These are phyloP conservation scores for Suillus bovinus DNA, from an alignment of 768 basidiomycete species.

Conservation along the genomic window DNA sequence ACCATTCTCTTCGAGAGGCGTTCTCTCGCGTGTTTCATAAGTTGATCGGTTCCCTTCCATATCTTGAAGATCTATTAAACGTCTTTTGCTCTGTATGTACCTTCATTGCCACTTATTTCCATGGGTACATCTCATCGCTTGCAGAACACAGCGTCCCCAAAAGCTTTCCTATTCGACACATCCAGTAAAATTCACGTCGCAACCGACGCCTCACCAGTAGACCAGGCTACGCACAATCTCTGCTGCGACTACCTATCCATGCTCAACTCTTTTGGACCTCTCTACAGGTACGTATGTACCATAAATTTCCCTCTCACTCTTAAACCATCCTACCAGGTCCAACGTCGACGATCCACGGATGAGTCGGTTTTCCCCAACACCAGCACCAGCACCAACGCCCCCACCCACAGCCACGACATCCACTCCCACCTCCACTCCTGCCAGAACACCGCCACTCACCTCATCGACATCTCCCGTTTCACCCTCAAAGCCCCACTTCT, in stretches of 20 bases:
- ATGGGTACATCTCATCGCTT: slow-evolving; percentile 2
- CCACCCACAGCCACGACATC: background rate
- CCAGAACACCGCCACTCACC: background rate
- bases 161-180: slow-evolving; percentile 92
- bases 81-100: slow-evolving; percentile 72
- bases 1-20: slow-evolving; percentile 89
- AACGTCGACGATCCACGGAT: background rate
- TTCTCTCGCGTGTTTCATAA: slow-evolving; percentile 90
- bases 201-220: slow-evolving; percentile 90
- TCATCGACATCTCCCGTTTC: slow-evolving; percentile 28
- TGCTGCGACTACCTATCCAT: slow-evolving; percentile 91
- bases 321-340: background rate
- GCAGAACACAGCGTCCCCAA: slow-evolving; percentile 89
- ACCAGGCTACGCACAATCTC: slow-evolving; percentile 82
- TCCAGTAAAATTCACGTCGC: slow-evolving; percentile 87
- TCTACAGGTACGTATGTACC: slow-evolving; percentile 50
- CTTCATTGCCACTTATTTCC: background rate
- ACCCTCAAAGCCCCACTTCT: background rate
- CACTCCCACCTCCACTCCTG: background rate
- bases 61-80: slow-evolving; percentile 85
- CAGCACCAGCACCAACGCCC: background rate
- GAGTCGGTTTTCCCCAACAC: slow-evolving; percentile 13
- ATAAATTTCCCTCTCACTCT: background rate
- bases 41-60: slow-evolving; percentile 80
- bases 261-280: slow-evolving; percentile 79